Evolutionary conservation across 2,329 filamentous ascomycete genomes (phyloP).

Genomic region (Sarocladiaceae sp.): DNA sequence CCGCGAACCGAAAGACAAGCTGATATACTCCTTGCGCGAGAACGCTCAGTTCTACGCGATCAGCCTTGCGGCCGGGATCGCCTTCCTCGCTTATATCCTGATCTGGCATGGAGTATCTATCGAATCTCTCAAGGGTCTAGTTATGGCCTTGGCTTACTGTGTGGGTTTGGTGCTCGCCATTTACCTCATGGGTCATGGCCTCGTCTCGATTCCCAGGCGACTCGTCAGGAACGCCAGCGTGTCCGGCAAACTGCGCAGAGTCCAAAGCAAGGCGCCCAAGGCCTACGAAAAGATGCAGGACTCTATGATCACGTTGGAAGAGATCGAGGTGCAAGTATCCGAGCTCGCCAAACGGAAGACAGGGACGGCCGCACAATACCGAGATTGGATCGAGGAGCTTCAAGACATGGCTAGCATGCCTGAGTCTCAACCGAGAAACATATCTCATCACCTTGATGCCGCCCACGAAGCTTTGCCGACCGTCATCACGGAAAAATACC

Average conservation of each 20-base stretch:
- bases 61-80: slow-evolving; percentile 60
- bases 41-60: slow-evolving; percentile 88
- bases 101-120: slow-evolving; percentile 68
- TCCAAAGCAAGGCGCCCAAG: slow-evolving; percentile 74
- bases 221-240: slow-evolving; percentile 76
- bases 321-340: slow-evolving; percentile 72
- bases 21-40: slow-evolving; percentile 76
- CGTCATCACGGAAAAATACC: slow-evolving; percentile 86
- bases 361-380: slow-evolving; percentile 66
- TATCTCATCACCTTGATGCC: slow-evolving; percentile 27
- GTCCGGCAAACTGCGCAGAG: slow-evolving; percentile 62
- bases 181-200: slow-evolving; percentile 94
- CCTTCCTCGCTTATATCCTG: slow-evolving; percentile 79
- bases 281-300: slow-evolving; percentile 85
- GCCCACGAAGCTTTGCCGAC: slow-evolving; percentile 50
- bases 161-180: slow-evolving; percentile 90
- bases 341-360: slow-evolving; percentile 77
- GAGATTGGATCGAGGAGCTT: slow-evolving; percentile 95
- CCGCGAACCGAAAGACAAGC: slow-evolving; percentile 71
- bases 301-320: slow-evolving; percentile 70
- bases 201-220: slow-evolving; percentile 81
- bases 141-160: slow-evolving; percentile 92
- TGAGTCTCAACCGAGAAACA: slow-evolving; percentile 46
- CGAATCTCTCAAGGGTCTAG: slow-evolving; percentile 68
- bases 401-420: slow-evolving; percentile 67